Evolutionary conservation across 495 filamentous ascomycete species (phyloP), one percentile per base, ranked within the genome.

Genomic region (Annulohypoxylon bovei): DNA sequence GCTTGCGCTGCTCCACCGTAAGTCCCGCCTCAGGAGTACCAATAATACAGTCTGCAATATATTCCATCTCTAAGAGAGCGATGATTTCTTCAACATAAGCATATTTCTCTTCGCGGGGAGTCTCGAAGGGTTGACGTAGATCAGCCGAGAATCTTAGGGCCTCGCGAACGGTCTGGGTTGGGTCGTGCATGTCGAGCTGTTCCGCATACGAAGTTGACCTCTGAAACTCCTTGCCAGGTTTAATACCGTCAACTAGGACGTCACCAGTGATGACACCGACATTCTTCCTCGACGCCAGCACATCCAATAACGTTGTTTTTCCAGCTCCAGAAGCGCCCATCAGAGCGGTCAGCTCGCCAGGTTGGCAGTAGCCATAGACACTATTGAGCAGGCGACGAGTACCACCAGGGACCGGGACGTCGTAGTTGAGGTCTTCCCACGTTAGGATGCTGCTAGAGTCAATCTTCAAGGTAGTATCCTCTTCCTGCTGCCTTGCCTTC

Each of bases 261-360:
- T 93, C 88, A 23, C 93, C 93, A 5, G 76, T 76, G 27, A 95
- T 89, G 0, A 93, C 89, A 49, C 93, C 93, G 61, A 93, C 91
- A 67, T 89, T 93, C 78, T 93, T 93, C 22, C 93, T 81, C 2
- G 86, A 80, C 0, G 93, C 93, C 5, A 96, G 79, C 1, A 94
- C 91, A 75, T 96, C 92, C 23, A 96, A 76, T 2, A 95, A 78
- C 0, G 93, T 95, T 0, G 93, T 96, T 75, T 96, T 96, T 5
- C 93, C 93, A 11, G 93, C 93, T n/a, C 93, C 93, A 1, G 90
- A 93, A 9, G 90, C 90, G 6, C 93, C 93, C 92, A 95, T 94
- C 11, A 95, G 79, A 11, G 92, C 93, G 1, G 92, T 94, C 7
- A 96, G 81, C 71, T 91, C 83, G 0, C 93, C 92, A 2, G 93